These are phyloP conservation scores for Hydnum rufescens DNA, from an alignment of 768 basidiomycete species.

Conservation along the genomic window DNA sequence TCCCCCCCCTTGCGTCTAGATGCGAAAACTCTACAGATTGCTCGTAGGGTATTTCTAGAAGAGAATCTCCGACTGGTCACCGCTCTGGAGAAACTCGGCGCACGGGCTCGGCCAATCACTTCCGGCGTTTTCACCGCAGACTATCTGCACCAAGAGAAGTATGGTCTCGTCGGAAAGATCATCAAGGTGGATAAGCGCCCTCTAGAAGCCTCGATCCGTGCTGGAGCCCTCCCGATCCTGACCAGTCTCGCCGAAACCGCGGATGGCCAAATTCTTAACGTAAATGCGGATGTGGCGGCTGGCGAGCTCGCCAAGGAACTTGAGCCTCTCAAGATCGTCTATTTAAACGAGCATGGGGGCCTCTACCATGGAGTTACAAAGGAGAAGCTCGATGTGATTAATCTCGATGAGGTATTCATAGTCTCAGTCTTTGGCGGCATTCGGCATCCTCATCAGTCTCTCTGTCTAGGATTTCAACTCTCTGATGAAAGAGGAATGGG, in stretches of 20 bases:
- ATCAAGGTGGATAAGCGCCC: conserved; percentile 90
- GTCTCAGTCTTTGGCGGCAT: neutral
- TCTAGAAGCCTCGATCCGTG: conserved; percentile 88
- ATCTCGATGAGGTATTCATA: conserved; percentile 69
- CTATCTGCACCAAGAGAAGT: conserved; percentile 87
- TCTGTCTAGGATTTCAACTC: conserved; percentile 66
- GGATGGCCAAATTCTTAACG: conserved; percentile 96
- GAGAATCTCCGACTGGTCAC: conserved; percentile 91
- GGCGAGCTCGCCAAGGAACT: conserved; percentile 96
- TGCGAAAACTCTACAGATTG: conserved; percentile 82
- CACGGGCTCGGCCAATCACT: conserved; percentile 92
- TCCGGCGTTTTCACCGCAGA: conserved; percentile 96
- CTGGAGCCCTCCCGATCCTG: conserved; percentile 88
- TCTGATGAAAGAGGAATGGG: conserved; percentile 97
- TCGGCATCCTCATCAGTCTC: neutral
- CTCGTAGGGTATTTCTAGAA: conserved; percentile 89
- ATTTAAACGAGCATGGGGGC: conserved; percentile 95
- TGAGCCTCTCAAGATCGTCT: conserved; percentile 97
- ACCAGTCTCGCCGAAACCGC: conserved; percentile 86
- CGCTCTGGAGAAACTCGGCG: conserved; percentile 85
- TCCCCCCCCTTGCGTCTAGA: conserved; percentile 26
- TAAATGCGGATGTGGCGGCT: conserved; percentile 96
- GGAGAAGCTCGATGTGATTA: conserved; percentile 90
- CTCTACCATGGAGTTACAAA: conserved; percentile 94
- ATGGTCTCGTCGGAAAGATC: conserved; percentile 89